Conservation (phyloP, 495 filamentous ascomycete genomes). For the Penicillium dipodomyicola region DNA sequence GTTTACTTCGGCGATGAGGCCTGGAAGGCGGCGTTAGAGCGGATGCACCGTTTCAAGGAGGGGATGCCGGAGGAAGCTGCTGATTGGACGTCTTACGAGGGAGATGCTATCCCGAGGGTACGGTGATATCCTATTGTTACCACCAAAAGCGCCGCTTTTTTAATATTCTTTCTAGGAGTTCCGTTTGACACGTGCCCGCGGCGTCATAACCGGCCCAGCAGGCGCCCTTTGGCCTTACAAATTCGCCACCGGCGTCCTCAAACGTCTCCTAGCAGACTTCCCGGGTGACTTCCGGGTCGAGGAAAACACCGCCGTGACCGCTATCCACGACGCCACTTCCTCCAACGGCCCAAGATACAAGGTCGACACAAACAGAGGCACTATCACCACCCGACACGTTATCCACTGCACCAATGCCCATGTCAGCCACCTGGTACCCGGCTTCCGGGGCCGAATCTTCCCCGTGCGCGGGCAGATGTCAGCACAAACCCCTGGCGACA, state of each 20-base stretch:
- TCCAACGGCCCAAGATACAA: conserved; percentile 19
- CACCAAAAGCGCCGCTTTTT: background rate
- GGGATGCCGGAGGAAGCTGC: conserved; percentile 32
- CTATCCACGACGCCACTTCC: conserved; percentile 24
- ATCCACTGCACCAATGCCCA: conserved; percentile 80
- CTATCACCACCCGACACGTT: conserved; percentile 54
- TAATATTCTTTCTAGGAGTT: conserved; percentile 24
- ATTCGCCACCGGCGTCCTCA: conserved; percentile 64
- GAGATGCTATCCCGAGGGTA: conserved; percentile 27
- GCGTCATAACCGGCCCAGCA: conserved; percentile 44
- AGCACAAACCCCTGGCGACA: conserved; percentile 56
- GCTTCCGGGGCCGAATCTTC: conserved; percentile 67
- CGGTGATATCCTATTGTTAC: background rate
- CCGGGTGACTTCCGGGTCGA: conserved; percentile 62
- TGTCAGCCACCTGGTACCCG: conserved; percentile 67
- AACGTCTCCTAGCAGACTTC: conserved; percentile 46
- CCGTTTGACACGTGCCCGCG: conserved; percentile 42
- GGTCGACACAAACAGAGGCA: conserved; percentile 63
- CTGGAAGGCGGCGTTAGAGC: conserved; percentile 25
- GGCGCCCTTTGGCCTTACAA: conserved; percentile 76
- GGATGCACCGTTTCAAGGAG: conserved; percentile 28
- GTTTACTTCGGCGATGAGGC: conserved; percentile 29
- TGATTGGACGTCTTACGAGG: conserved; percentile 30
- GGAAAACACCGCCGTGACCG: conserved; percentile 65
- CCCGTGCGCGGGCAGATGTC: conserved; percentile 63